Base-by-base conservation (phyloP, 2,329 filamentous ascomycete species). In the Onygena corvina region DNA sequence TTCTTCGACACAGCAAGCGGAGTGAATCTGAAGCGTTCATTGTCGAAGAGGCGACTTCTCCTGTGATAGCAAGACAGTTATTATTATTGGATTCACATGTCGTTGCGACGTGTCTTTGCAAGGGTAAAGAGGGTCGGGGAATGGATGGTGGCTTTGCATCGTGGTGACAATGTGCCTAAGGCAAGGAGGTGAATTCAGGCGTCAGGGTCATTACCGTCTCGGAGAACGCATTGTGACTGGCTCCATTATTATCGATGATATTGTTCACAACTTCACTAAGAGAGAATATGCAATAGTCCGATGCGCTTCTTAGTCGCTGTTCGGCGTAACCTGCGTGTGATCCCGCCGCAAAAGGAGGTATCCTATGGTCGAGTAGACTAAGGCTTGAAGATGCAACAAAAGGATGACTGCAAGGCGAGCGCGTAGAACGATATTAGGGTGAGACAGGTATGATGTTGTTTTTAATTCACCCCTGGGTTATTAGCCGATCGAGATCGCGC, bases 21-120 rank as follows among this genome's bases (percentile, higher is more conserved):
- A n/a, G 69, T 70, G 49, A 71, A 71, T 16, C 60, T 59, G 53
- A 66, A 67, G 20, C 58, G 56, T 25, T 57, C 57, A 6, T 46
- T 11, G 27, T 42, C 36, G 36, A 42, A 42, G 18, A 42, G 21
- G 36, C 36, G 36, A 42, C 4, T 42, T 23, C 27, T 42, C 21
- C 36, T 42, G 12, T 21, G 11, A 25, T 7, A n/a, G 11, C 16
- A 8, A 27, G 11, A 25, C 16, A 27, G 21, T 40, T 42, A 42
- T 42, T 42, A 27, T 42, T 42, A 27, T 42, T 42, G 16, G 21
- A 42, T 9, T 3, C 16, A 25, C 20, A 25, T 12, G 8, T 25
- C 4, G 12, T 14, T 20, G 21, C 36, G 36, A 42, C 36, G 36
- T 42, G 36, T 42, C 36, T 25, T 16, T 42, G 36, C 36, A 42